phyloP scores from a whole-genome alignment of 2,329 filamentous ascomycete species.

The Colletotrichum sp. region DNA sequence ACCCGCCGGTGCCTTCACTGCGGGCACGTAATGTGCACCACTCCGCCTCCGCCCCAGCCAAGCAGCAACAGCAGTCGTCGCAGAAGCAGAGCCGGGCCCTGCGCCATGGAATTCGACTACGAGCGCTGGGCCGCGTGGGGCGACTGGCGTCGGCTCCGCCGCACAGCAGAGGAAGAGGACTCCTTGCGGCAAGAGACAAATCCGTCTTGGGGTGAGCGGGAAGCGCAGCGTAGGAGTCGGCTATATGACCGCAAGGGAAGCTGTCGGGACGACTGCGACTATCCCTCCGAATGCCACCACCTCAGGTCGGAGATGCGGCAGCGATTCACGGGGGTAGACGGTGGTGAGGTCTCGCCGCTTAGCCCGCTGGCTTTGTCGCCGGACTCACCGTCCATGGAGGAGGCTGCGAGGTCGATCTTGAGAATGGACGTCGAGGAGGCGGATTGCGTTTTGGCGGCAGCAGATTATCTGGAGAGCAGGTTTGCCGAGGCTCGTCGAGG shows the following conservation, averaged over 20 bases:
- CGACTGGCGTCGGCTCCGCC: conserved; percentile 28
- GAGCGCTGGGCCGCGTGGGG: conserved; percentile 30
- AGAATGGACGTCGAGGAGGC: background rate
- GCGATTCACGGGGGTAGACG: background rate
- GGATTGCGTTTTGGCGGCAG: background rate
- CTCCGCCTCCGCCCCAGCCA: background rate
- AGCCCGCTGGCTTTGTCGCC: background rate
- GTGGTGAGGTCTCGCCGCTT: background rate
- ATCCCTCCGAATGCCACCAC: background rate
- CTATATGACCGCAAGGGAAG: background rate
- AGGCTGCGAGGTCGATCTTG: background rate
- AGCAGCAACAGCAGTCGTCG: background rate
- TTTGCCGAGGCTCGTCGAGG: background rate
- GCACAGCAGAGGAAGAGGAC: background rate
- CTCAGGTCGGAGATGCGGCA: background rate
- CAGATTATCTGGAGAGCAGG: background rate
- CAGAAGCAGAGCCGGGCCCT: conserved; percentile 15
- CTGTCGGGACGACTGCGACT: conserved; percentile 2
- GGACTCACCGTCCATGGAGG: background rate
- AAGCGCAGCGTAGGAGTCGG: background rate
- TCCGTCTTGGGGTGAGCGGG: background rate
- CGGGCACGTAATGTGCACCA: conserved; percentile 38
- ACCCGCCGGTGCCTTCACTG: conserved; percentile 45
- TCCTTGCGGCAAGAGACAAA: background rate
- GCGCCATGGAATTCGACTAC: conserved; percentile 37